A percentile compares a stretch with the other conserved stretches of the same genome.
phyloP scores from a whole-genome alignment of 257 asterid species.

The Ehretia macrophylla region DNA sequence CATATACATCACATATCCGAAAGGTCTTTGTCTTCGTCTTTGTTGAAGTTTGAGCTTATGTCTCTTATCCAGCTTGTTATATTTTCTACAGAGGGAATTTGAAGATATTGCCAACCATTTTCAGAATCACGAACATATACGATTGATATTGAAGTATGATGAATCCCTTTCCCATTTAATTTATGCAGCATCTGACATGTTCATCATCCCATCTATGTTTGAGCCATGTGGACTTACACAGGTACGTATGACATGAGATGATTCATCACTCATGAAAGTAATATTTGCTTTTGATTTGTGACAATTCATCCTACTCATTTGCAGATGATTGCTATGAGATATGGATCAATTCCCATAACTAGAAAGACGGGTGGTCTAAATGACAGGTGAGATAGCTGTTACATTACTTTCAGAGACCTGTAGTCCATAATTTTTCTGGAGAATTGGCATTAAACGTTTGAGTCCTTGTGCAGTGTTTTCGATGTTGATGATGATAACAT shows the following conservation, averaged over 20 bases:
- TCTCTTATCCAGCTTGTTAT: conserved; percentile 12
- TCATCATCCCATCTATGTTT: conserved; percentile 88
- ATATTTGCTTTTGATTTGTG: background rate
- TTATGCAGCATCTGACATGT: conserved; percentile 92
- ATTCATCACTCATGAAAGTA: background rate
- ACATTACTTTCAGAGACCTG: conserved; percentile 4
- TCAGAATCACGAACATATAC: conserved; percentile 61
- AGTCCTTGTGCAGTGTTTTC: conserved; percentile 65
- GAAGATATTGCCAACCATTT: conserved; percentile 69
- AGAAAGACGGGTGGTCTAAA: conserved; percentile 94
- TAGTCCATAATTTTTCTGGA: background rate
- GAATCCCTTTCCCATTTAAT: conserved; percentile 82
- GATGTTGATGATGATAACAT: conserved; percentile 74
- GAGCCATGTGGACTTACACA: conserved; percentile 99
- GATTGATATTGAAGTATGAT: conserved; percentile 77
- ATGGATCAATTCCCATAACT: conserved; percentile 84
- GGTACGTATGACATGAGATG: conserved; percentile 33
- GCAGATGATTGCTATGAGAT: conserved; percentile 99
- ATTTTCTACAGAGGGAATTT: conserved; percentile 71
- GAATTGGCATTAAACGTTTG: conserved; percentile 13
- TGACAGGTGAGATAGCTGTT: conserved; percentile 59
- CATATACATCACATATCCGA: too few species aligned
- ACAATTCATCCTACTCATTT: conserved; percentile 5
- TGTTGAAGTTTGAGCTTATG: background rate
- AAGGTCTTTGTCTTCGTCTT: background rate